phyloP scores from a whole-genome alignment of 305 asterid genomes.

The Fraxinus ornus region DNA sequence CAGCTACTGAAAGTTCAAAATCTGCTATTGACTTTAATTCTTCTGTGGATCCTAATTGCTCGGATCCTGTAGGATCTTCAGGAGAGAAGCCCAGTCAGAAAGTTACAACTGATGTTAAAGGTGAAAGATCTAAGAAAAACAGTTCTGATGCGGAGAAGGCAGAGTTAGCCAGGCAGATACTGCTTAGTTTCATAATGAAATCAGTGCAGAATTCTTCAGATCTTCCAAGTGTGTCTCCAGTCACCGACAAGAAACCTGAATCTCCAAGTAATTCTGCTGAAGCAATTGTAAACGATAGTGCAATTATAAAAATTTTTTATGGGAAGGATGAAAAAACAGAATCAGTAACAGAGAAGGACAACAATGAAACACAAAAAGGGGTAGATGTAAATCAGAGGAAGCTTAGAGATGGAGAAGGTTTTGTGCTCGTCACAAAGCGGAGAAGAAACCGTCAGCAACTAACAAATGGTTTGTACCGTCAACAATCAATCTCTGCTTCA shows the following conservation, averaged over 20 bases:
- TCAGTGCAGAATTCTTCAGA: conserved; percentile 79
- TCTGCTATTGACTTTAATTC: conserved; percentile 39
- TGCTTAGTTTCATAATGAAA: conserved; percentile 89
- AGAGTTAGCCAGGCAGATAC: conserved; percentile 92
- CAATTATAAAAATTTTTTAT: conserved; percentile 65
- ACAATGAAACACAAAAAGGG: conserved; percentile 30
- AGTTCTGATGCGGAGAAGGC: conserved; percentile 72
- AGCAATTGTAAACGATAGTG: conserved; percentile 80
- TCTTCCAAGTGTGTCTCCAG: conserved; percentile 38
- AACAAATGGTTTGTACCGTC: conserved; percentile 59
- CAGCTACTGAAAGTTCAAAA: conserved; percentile 51
- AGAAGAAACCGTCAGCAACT: conserved; percentile 84
- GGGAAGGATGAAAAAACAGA: conserved; percentile 58
- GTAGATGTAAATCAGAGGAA: conserved; percentile 42
- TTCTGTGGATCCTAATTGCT: conserved; percentile 39
- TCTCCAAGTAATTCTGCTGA: conserved; percentile 57
- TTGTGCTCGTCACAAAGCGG: conserved; percentile 82
- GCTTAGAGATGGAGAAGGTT: conserved; percentile 81
- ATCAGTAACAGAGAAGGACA: conserved; percentile 29
- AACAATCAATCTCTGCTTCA: conserved; percentile 83
- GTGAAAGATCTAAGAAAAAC: conserved; percentile 48
- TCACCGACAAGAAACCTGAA: conserved; percentile 47
- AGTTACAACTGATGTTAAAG: conserved; percentile 34
- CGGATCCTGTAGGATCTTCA: conserved; percentile 36
- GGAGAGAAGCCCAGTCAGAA: conserved; percentile 51